Evolutionary conservation across 257 asterid species (phyloP), one percentile per base, ranked within the genome.

Genomic region (Knoxia roxburghii): DNA sequence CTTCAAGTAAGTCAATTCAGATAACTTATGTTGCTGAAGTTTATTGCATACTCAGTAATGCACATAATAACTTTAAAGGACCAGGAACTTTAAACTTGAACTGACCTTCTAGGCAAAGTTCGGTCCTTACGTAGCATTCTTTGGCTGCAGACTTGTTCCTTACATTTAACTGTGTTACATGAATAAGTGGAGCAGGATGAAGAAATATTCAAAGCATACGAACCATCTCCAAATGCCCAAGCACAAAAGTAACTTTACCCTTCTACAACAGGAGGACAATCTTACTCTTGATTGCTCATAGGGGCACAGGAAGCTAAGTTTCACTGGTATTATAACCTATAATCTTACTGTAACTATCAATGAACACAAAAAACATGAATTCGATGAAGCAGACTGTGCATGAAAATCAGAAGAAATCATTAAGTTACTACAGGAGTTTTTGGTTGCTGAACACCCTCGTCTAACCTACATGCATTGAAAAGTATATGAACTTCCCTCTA

Each of bases 101-200:
- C 32, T 58, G 67, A 89, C 98, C 98, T 83, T 90, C 99, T 75
- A 93, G 80, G 84, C 97, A 88, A 76, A 84, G 63, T 76, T 87
- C 96, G 66, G 99, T 93, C 72, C 99, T 83, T 51, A 76, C 70
- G 58, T 87, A 90, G 81, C 99, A 90, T 78, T 93, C 99, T 79
- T 83, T 88, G 74, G 97, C 90, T 48, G 99, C 96, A 75, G 96
- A 86, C 83, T 90, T 93, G 87, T 90, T 93, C 86, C 99, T 88
- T 68, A 80, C 89, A 68, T 93, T 93, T 77, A 93, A 74, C 98
- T 93, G 80, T 51, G 72, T 61, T 46, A 67, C 61, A 74, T 67
- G 73, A 68, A 73, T 62, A 66, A 68, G 64, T 30, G 46, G 68
- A 78, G 62, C 62, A 69, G 49, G 72, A 71, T 56, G 68, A 78